Conservation (phyloP, 1,139 yeast species). For the Scheffersomyces segobiensis region DNA sequence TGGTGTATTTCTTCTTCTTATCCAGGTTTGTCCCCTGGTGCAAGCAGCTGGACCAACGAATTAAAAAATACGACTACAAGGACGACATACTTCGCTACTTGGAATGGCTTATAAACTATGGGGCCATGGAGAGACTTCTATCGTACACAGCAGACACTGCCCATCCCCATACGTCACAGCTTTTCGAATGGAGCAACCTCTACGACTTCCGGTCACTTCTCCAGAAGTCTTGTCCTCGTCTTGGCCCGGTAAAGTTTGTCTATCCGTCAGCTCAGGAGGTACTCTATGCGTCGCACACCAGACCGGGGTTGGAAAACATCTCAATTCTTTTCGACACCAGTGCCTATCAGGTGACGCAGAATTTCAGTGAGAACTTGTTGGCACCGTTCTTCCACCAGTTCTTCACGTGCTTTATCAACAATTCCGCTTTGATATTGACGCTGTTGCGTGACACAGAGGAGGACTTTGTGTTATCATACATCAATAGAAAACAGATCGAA, state of each 20-base stretch:
- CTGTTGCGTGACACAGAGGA: constrained; percentile 86
- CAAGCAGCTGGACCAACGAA: constrained; percentile 45
- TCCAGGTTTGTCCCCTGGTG: constrained; percentile 74
- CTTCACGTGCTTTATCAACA: constrained; percentile 61
- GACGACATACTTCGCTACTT: constrained; percentile 38
- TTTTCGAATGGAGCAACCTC: constrained; percentile 41
- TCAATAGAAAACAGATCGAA: constrained; percentile 32
- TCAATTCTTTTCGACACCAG: constrained; percentile 21
- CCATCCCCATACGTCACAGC: constrained; percentile 26
- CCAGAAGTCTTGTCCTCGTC: constrained; percentile 63
- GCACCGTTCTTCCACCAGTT: constrained; percentile 53
- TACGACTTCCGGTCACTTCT: constrained; percentile 70
- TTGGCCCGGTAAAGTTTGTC: constrained; percentile 41
- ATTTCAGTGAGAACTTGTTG: constrained; percentile 31
- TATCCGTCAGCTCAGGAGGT: constrained; percentile 31
- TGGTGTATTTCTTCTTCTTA: constrained; percentile 56
- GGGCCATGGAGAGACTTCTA: constrained; percentile 80
- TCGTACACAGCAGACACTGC: constrained; percentile 71
- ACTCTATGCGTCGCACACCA: constrained; percentile 17
- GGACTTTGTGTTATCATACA: constrained; percentile 63
- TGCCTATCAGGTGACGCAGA: constrained; percentile 20
- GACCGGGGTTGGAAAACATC: constrained; percentile 26
- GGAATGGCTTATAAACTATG: constrained; percentile 47
- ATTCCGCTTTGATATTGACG: constrained; percentile 77
- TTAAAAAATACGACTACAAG: constrained; percentile 56